Percentiles rank a stretch among this genome's conserved stretches.
These are phyloP conservation scores for Xanthoconium purpureum DNA, from an alignment of 768 basidiomycete species.

Conservation along the genomic window DNA sequence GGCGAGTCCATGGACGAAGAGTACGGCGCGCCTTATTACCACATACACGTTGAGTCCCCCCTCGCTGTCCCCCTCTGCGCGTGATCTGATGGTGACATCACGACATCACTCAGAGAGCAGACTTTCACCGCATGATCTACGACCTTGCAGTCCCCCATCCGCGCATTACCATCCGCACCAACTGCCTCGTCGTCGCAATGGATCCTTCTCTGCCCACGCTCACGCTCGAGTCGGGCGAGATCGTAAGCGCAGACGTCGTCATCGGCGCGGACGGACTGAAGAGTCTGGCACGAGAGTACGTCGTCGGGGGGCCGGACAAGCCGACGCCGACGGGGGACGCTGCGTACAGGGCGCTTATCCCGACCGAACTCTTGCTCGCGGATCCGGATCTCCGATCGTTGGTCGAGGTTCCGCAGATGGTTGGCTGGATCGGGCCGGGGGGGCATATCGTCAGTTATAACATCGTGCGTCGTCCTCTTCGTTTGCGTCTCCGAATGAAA, in stretches of 20 bases:
- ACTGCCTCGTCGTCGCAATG: slow-evolving; percentile 36
- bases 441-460: slow-evolving; percentile 45
- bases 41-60: slow-evolving; percentile 30
- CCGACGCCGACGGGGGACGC: slow-evolving; percentile 59
- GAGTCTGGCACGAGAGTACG: slow-evolving; percentile 45
- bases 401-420: slow-evolving; percentile 51
- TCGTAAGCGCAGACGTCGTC: slow-evolving; percentile 42
- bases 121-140: slow-evolving; percentile 41
- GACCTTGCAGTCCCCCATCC: slow-evolving; percentile 37
- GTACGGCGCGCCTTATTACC: slow-evolving; percentile 35
- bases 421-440: slow-evolving; percentile 57
- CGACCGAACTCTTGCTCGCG: slow-evolving; percentile 40
- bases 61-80: not conserved
- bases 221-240: slow-evolving; percentile 41
- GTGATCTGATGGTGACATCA: not conserved
- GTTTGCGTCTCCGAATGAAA: not conserved
- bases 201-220: slow-evolving; percentile 34
- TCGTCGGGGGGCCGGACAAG: slow-evolving; percentile 46
- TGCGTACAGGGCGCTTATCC: slow-evolving; percentile 56
- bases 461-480: slow-evolving; percentile 34
- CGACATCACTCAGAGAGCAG: slow-evolving; percentile 36
- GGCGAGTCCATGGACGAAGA: slow-evolving; percentile 30
- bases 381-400: slow-evolving; percentile 52
- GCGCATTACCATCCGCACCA: slow-evolving; percentile 33
- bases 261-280: slow-evolving; percentile 55